Conservation (phyloP, 106 monocot genomes). For the Dendrobium huoshanense region DNA sequence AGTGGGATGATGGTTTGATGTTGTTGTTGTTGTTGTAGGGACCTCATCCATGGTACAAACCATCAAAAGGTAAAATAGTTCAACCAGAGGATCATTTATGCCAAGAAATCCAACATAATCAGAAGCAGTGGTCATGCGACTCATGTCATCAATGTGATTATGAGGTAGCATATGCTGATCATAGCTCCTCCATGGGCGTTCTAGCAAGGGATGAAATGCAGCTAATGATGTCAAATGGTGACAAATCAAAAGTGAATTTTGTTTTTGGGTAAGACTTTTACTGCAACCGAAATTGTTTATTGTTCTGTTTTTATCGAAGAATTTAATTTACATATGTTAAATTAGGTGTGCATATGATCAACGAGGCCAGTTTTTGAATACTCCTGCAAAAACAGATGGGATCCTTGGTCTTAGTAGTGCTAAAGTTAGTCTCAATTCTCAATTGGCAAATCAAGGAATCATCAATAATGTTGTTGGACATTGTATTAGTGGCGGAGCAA, state of each 20-base stretch:
- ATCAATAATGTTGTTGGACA: slow-evolving; percentile 78
- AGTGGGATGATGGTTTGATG: too few relatives aligned
- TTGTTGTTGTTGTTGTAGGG: slow-evolving; percentile 11
- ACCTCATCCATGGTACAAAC: slow-evolving; percentile 81
- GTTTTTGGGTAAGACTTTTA: slow-evolving; percentile 63
- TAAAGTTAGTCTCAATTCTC: slow-evolving; percentile 70
- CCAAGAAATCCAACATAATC: slow-evolving; percentile 58
- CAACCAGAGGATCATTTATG: slow-evolving; percentile 54
- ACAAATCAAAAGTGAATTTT: slow-evolving; percentile 34
- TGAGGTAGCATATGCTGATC: slow-evolving; percentile 82
- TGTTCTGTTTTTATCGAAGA: background rate
- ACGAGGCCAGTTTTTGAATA: slow-evolving; percentile 63
- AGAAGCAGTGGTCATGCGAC: slow-evolving; percentile 34
- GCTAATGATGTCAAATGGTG: slow-evolving; percentile 36
- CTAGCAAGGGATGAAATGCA: slow-evolving; percentile 70
- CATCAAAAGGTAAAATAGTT: slow-evolving; percentile 58
- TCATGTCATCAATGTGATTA: slow-evolving; percentile 78
- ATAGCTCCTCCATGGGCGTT: slow-evolving; percentile 85
- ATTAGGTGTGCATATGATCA: slow-evolving; percentile 91
- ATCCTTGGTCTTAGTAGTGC: slow-evolving; percentile 70
- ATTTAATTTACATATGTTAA: background rate
- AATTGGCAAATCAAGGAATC: slow-evolving; percentile 59
- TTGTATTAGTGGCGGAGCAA: slow-evolving; percentile 48
- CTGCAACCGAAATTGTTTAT: background rate
- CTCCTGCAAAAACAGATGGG: slow-evolving; percentile 87